Percentiles rank a stretch among this genome's conserved stretches.
Conservation (phyloP, 1,284 basidiomycete species). For the Leccinum ponderosum region DNA sequence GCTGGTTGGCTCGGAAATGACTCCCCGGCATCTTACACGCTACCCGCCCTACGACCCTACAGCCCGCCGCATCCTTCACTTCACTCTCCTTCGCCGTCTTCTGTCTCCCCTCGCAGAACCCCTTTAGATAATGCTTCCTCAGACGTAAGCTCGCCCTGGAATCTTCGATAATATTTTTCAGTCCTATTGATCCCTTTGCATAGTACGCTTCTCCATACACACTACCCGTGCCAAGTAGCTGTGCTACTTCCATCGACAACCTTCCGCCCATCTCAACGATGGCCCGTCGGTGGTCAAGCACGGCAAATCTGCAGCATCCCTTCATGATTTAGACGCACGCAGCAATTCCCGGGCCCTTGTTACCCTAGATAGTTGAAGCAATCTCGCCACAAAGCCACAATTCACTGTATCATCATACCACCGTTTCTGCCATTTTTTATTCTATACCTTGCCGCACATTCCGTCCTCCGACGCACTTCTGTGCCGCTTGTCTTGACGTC, state of each 20-base stretch:
- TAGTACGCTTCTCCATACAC: slow-evolving; percentile 29
- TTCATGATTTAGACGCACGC: slow-evolving; percentile 36
- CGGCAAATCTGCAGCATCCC: slow-evolving; percentile 31
- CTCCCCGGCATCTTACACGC: slow-evolving; percentile 27
- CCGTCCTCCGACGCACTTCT: slow-evolving; percentile 5
- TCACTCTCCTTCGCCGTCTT: slow-evolving; percentile 30
- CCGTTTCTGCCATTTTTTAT: slow-evolving; percentile 14
- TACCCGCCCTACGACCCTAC: slow-evolving; percentile 32
- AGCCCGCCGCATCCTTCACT: slow-evolving; percentile 22
- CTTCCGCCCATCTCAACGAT: slow-evolving; percentile 36
- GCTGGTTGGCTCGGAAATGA: slow-evolving; percentile 32
- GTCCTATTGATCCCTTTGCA: slow-evolving; percentile 5
- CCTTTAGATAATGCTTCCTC: slow-evolving; percentile 26
- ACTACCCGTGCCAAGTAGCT: slow-evolving; percentile 28
- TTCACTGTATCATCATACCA: slow-evolving; percentile 19
- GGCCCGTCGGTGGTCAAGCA: slow-evolving; percentile 34
- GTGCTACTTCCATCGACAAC: slow-evolving; percentile 33
- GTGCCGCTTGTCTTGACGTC: slow-evolving; percentile 24
- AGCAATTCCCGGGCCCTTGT: slow-evolving; percentile 2
- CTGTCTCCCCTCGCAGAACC: slow-evolving; percentile 27
- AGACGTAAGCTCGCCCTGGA: slow-evolving; percentile 24
- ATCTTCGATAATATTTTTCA: neutral
- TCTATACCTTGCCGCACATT: slow-evolving; percentile 8
- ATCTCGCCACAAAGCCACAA: slow-evolving; percentile 7
- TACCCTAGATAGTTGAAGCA: slow-evolving; percentile 6